Evolutionary conservation across 1,139 yeast species (phyloP).

Genomic region (Pichia sp.): DNA sequence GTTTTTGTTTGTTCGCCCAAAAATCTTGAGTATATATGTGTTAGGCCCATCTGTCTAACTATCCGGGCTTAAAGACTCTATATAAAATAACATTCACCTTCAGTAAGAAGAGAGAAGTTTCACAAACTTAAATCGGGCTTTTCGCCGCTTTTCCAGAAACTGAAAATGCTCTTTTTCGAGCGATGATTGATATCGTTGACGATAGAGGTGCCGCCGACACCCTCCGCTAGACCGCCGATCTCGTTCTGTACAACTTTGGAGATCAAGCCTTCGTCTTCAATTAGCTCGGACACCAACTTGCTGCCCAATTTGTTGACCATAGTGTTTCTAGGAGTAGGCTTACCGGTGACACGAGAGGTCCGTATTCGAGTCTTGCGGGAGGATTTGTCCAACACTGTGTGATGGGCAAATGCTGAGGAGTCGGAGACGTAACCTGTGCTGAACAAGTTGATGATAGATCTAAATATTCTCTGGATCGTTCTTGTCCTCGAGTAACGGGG

Average conservation of each 20-base stretch:
- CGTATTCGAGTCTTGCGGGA: constrained; percentile 28
- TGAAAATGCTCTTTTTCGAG: neutral
- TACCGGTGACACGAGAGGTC: constrained; percentile 29
- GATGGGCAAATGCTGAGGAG: constrained; percentile 29
- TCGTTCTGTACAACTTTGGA: constrained; percentile 18
- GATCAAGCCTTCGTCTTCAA: constrained; percentile 23
- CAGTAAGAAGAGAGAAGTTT: neutral
- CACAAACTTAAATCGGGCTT: neutral
- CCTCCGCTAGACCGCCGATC: constrained; percentile 7
- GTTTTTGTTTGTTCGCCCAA: too few species aligned
- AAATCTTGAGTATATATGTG: too few species aligned
- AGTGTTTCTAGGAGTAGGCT: constrained; percentile 29
- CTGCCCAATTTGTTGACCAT: constrained; percentile 22
- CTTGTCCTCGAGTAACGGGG: constrained; percentile 32
- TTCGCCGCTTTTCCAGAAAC: constrained; percentile 15
- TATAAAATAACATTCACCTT: too few species aligned
- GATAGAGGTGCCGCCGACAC: neutral
- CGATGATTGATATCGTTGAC: constrained; percentile 13
- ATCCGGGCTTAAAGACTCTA: neutral
- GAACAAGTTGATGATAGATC: constrained; percentile 28
- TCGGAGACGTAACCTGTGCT: constrained; percentile 32
- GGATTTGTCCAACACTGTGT: constrained; percentile 21
- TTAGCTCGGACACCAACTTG: constrained; percentile 25
- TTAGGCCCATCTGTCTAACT: neutral
- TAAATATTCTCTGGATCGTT: constrained; percentile 29